Evolutionary conservation across 768 basidiomycete genomes (phyloP), one percentile per base, ranked within the genome.

Genomic region (Mycena olivaceomarginata): DNA sequence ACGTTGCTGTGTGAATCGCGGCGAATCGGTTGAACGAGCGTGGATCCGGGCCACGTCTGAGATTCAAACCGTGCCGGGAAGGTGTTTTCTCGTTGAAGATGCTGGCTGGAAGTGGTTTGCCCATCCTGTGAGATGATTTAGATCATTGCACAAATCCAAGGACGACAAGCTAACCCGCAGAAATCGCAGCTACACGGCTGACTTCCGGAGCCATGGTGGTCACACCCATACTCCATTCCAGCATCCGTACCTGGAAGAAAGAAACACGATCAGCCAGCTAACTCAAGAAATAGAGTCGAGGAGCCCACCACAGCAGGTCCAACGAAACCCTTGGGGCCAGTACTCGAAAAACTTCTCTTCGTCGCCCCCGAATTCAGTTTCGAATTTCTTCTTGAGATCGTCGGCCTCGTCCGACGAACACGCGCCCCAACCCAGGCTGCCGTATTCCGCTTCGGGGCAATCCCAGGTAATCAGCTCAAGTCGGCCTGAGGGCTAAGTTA

Each of bases 381-480:
- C 81, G 67, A 86, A 86, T 41, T 82, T 77, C 16, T 64, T 70
- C 69, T 82, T 82, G 59, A 86, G 64, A 53, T 83, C 84, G 41
- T 82, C 86, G 0, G 81, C 77, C 59, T 86, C 84, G 3, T 85
- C 82, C 11, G 65, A 70, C 11, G 79, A 41, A 63, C 79, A 81
- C 8, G 79, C 74, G 12, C 85, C 86, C 84, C 85, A 87, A 7
- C 85, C 86, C 1, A 81, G 31, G 31, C 31, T 31, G 31, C 31
- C 31, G 31, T 31, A 81, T 4, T 67, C 83, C 25, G 84, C 83
- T 59, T 82, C 76, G 9, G 69, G 63, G 63, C 76, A 83, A 1
- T 78, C 65, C 85, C 86, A 87, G 57, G 85, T 87, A 56, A 87
- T 85, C 20, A 87, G 81, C 76, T 87, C 86, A 12, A 86, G 83